Percentiles rank a stretch among this genome's conserved stretches.
These are phyloP conservation scores for Russula lepida DNA, from an alignment of 768 basidiomycete genomes.

Conservation along the genomic window DNA sequence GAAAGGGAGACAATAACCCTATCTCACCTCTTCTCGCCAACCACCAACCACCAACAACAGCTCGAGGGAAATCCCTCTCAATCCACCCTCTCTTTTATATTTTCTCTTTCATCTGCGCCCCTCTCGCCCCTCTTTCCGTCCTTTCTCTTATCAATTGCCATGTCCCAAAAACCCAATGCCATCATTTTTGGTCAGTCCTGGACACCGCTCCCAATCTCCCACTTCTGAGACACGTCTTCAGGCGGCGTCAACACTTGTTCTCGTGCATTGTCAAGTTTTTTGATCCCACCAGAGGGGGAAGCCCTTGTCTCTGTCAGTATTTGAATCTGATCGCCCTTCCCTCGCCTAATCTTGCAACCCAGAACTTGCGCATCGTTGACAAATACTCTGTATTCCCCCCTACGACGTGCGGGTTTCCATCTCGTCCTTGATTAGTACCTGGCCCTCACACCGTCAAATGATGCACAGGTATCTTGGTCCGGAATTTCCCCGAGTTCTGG, in stretches of 20 bases:
- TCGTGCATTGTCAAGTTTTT: slow-evolving; percentile 55
- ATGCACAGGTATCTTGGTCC: slow-evolving; percentile 61
- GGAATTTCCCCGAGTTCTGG: slow-evolving; percentile 63
- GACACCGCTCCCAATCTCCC: neutral
- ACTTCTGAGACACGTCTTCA: slow-evolving; percentile 25
- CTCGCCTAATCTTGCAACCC: slow-evolving; percentile 15
- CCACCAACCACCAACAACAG: neutral
- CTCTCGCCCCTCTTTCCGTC: neutral
- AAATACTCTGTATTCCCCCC: slow-evolving; percentile 65
- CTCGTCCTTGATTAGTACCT: slow-evolving; percentile 23
- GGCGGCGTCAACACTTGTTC: slow-evolving; percentile 79
- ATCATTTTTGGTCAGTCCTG: slow-evolving; percentile 63
- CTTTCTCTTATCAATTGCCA: slow-evolving; percentile 21
- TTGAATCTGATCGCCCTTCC: slow-evolving; percentile 10
- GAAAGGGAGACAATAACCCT: neutral
- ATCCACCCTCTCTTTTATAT: neutral
- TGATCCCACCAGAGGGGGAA: slow-evolving; percentile 62
- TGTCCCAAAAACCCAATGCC: slow-evolving; percentile 51
- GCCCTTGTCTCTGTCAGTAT: slow-evolving; percentile 61
- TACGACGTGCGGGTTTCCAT: slow-evolving; percentile 48
- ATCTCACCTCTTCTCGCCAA: neutral
- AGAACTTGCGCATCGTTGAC: slow-evolving; percentile 68
- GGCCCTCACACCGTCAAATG: slow-evolving; percentile 6
- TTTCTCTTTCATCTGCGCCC: neutral
- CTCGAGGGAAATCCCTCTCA: neutral